These are phyloP conservation scores for Ilyonectria robusta DNA, from an alignment of 2,329 filamentous ascomycete genomes.

Conservation along the genomic window DNA sequence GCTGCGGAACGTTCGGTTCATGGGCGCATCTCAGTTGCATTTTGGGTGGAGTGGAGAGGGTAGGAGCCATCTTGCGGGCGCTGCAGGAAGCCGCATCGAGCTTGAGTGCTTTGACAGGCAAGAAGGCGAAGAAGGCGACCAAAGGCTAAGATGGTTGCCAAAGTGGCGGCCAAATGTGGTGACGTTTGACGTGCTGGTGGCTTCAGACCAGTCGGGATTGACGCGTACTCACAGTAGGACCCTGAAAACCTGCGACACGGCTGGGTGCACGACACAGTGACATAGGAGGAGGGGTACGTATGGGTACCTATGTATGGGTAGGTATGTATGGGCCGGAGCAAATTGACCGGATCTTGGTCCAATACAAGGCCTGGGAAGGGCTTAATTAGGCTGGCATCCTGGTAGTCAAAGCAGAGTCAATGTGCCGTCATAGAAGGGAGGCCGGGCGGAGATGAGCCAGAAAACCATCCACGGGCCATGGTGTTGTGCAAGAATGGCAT, in stretches of 20 bases:
- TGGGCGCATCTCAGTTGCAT: neutral
- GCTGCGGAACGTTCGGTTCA: neutral
- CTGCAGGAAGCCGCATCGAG: conserved; percentile 1
- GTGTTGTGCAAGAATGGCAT: conserved; percentile 48
- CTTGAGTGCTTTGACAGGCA: neutral
- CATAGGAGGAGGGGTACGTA: conserved; percentile 15
- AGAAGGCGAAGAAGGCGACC: neutral
- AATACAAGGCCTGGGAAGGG: conserved; percentile 1
- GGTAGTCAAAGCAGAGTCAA: conserved; percentile 35
- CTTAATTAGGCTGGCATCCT: conserved; percentile 21
- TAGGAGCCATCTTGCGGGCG: neutral
- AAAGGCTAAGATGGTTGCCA: too few species aligned
- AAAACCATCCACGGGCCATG: conserved; percentile 41
- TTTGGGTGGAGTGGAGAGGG: neutral
- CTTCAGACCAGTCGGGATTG: conserved; percentile 4
- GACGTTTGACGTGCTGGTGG: conserved; percentile 21
- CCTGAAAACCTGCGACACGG: conserved; percentile 16
- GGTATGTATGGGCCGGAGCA: conserved; percentile 41
- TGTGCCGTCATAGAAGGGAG: conserved; percentile 28
- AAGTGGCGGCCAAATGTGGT: neutral
- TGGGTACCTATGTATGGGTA: neutral
- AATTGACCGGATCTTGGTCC: conserved; percentile 37
- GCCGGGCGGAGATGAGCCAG: conserved; percentile 34
- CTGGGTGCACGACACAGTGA: neutral
- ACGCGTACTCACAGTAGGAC: conserved; percentile 11